phyloP scores from a whole-genome alignment of 441 rosid species.

The Eutrema salsugineum region DNA sequence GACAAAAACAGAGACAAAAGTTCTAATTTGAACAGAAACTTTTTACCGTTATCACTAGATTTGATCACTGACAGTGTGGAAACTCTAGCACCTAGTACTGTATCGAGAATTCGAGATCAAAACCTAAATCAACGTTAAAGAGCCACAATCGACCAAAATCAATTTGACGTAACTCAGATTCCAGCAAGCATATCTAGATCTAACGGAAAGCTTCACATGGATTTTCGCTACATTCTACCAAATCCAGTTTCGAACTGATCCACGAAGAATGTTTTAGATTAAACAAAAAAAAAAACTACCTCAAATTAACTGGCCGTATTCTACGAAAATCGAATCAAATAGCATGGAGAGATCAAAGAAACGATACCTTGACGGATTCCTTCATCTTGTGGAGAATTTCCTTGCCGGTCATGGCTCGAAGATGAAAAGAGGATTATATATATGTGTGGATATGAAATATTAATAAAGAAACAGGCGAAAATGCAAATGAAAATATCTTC shows the following conservation, averaged over 20 bases:
- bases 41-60: no score
- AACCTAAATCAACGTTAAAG: neutral
- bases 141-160: neutral
- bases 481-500: neutral
- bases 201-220: neutral
- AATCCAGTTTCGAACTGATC: neutral
- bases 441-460: neutral
- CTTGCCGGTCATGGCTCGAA: constrained; percentile 53
- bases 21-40: no score
- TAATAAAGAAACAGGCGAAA: neutral
- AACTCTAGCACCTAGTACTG: neutral
- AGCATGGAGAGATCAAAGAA: neutral
- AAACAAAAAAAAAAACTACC: neutral
- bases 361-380: constrained; percentile 35
- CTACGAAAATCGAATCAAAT: neutral
- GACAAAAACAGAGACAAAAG: neutral
- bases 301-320: neutral
- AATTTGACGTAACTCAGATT: neutral
- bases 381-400: constrained; percentile 80
- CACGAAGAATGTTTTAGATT: neutral
- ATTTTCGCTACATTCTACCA: neutral
- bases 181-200: neutral
- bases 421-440: neutral
- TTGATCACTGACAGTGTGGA: no score
- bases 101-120: neutral